phyloP scores from a whole-genome alignment of 1,284 basidiomycete species.

The Fistulinella staudtii region DNA sequence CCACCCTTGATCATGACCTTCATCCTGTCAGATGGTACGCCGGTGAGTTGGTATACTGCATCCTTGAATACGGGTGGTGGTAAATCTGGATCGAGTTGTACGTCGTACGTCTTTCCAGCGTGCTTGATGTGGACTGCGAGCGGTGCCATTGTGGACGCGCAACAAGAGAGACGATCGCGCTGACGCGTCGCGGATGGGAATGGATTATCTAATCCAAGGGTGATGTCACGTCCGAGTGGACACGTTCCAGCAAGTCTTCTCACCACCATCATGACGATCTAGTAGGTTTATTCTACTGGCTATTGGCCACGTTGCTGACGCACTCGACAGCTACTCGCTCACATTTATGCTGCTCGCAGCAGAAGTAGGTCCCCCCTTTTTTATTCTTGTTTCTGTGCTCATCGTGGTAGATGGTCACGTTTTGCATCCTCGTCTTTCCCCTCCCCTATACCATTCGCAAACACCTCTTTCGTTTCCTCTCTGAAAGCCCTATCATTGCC shows the following conservation, averaged over 20 bases:
- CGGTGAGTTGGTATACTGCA: constrained; percentile 75
- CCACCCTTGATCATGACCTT: constrained; percentile 97
- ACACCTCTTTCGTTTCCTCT: constrained; percentile 72
- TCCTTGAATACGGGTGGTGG: constrained; percentile 80
- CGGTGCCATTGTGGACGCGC: constrained; percentile 55
- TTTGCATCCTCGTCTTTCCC: constrained; percentile 71
- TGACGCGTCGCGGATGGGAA: constrained; percentile 33
- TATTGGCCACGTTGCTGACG: too few species aligned
- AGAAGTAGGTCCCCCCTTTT: constrained; percentile 42
- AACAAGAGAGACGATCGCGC: not conserved
- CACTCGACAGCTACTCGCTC: constrained; percentile 70
- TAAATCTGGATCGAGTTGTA: constrained; percentile 64
- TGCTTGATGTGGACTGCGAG: constrained; percentile 85
- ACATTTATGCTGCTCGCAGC: constrained; percentile 75
- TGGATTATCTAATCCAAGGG: constrained; percentile 23
- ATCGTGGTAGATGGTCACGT: constrained; percentile 57
- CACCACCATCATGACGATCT: constrained; percentile 57
- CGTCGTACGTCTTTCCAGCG: constrained; percentile 73
- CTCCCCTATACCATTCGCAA: constrained; percentile 74
- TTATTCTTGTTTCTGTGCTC: not conserved
- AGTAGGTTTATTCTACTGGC: constrained; percentile 54
- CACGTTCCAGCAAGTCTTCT: constrained; percentile 13
- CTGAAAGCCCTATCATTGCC: constrained; percentile 62
- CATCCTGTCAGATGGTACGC: constrained; percentile 88
- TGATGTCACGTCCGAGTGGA: constrained; percentile 25